Evolutionary conservation across 2,329 filamentous ascomycete genomes (phyloP).

Genomic region (Xylaria sp.): DNA sequence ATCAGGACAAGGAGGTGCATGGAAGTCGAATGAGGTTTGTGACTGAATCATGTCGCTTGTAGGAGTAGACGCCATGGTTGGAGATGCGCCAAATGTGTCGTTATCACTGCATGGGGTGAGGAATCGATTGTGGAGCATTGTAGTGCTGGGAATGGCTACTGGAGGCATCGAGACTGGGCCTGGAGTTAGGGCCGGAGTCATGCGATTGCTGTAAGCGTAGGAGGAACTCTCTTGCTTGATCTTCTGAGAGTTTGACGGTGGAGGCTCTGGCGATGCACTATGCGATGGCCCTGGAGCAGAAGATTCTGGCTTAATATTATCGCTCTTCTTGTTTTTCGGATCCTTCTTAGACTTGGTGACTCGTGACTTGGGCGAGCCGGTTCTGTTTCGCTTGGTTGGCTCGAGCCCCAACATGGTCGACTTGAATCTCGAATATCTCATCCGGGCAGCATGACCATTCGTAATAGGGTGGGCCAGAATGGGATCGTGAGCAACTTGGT

Average conservation of each 20-base stretch:
- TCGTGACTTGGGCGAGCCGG: slow-evolving; percentile 54
- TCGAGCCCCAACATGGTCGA: slow-evolving; percentile 60
- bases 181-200: slow-evolving; percentile 45
- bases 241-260: slow-evolving; percentile 38
- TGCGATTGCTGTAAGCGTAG: slow-evolving; percentile 46
- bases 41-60: slow-evolving; percentile 49
- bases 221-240: slow-evolving; percentile 56
- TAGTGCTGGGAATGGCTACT: slow-evolving; percentile 44
- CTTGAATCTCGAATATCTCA: slow-evolving; percentile 68
- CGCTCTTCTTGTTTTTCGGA: slow-evolving; percentile 53
- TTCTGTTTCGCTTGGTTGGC: slow-evolving; percentile 60
- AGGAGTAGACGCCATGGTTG: slow-evolving; percentile 50
- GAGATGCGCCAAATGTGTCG: slow-evolving; percentile 53
- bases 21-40: slow-evolving; percentile 49
- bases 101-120: slow-evolving; percentile 66
- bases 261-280: slow-evolving; percentile 35
- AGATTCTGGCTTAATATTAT: slow-evolving; percentile 55
- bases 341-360: slow-evolving; percentile 61
- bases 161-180: slow-evolving; percentile 47
- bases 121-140: slow-evolving; percentile 52
- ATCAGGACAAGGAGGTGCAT: slow-evolving; percentile 47
- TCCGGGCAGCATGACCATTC: slow-evolving; percentile 70
- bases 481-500: slow-evolving; percentile 65
- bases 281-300: slow-evolving; percentile 39
- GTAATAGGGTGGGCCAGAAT: slow-evolving; percentile 65